Base-by-base conservation (phyloP, 1,284 basidiomycete genomes). In the Gomphus sp. region DNA sequence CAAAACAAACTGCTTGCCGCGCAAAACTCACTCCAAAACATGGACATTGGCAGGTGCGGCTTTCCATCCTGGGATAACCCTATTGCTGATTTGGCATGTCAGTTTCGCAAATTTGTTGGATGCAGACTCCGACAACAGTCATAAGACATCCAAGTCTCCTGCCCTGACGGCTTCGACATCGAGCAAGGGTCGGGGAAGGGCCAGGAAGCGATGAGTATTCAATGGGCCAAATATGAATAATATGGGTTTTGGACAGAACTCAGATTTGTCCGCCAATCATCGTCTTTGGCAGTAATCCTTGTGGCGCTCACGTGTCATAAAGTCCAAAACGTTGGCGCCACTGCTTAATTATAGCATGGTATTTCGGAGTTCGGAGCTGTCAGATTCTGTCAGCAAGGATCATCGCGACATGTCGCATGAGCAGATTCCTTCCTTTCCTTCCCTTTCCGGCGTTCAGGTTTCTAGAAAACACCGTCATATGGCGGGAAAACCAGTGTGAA, bases 1-100 rank as follows among this genome's bases (percentile, higher is more conserved):
- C 86, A 90, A 66, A 81, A 80, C 44, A 82, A 80, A 68, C 74
- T 89, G 67, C 31, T 55, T 36, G 41, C 58, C 4, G 58, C 58
- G 16, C 58, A 59, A 37, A 55, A 47, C 34, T 59, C 58, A 14
- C n/a, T 59, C 22, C 28, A 49, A n/a, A 59, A 55, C 25, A 59
- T 59, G 58, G 58, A 59, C 41, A 55, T 59, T 43, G 39, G 51
- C 39, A 50, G 57, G 51, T 51, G 45, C 28, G 36, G 16, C 16
- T 12, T 28, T 18, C 5, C 5, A 41, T 33, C 18, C 45, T 22
- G n/a, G 5, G 31, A 50, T 33, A 50, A 36, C 36, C 12, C 25
- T 28, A 39, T 12, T 41, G 14, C 41, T 55, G 16, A 55, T 7
- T 33, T 10, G 44, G 25, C 11, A 12, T 33, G 36, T 31, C 43